These are phyloP conservation scores for Fragaria iinumae DNA, from an alignment of 306 rosid genomes.

Conservation along the genomic window DNA sequence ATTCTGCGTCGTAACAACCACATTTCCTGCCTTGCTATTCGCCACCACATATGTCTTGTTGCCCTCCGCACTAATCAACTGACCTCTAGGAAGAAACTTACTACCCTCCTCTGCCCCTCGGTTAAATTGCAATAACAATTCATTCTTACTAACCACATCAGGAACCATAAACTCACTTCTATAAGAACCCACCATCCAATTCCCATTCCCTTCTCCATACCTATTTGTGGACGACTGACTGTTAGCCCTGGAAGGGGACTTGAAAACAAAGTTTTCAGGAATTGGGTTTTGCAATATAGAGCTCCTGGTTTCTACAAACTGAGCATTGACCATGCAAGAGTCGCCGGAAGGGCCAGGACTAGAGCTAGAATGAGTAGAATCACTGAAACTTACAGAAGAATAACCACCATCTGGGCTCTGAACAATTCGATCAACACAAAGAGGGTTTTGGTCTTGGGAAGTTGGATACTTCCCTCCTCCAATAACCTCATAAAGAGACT, in stretches of 20 bases:
- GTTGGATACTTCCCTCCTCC: constrained; percentile 26
- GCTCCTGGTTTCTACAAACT: constrained; percentile 27
- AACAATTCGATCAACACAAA: constrained; percentile 1
- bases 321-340: constrained; percentile 21
- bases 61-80: constrained; percentile 32
- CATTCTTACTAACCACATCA: constrained; percentile 36
- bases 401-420: constrained; percentile 42
- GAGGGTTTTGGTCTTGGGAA: constrained; percentile 31
- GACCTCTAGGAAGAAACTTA: constrained; percentile 58
- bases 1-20: constrained; percentile 28
- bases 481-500: constrained; percentile 48
- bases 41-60: constrained; percentile 11
- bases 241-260: constrained; percentile 31
- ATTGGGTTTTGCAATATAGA: constrained; percentile 31
- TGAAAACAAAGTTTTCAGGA: constrained; percentile 47
- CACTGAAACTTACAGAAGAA: constrained; percentile 22
- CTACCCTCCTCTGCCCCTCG: constrained; percentile 62
- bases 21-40: constrained; percentile 26
- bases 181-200: constrained; percentile 34
- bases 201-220: background rate
- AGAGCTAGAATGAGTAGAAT: constrained; percentile 11
- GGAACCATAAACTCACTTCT: constrained; percentile 27
- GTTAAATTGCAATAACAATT: constrained; percentile 52
- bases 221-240: constrained; percentile 26
- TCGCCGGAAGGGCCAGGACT: constrained; percentile 26